Evolutionary conservation across 2,329 filamentous ascomycete species (phyloP).

Genomic region (Ceratocystis variospora): DNA sequence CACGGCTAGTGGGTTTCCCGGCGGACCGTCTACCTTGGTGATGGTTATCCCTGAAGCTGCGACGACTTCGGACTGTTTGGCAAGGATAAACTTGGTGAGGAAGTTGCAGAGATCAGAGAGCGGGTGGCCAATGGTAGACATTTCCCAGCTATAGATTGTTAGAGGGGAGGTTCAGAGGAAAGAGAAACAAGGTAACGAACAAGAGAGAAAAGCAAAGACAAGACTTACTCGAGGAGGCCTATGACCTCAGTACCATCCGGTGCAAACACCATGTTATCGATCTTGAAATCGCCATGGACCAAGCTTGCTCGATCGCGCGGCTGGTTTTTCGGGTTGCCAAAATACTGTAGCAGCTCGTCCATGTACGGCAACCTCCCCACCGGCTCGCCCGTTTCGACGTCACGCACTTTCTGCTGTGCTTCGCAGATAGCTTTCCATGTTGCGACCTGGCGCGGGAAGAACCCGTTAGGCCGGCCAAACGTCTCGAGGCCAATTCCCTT

Average conservation of each 20-base stretch:
- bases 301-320: conserved; percentile 65
- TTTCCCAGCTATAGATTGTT: conserved; percentile 60
- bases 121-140: conserved; percentile 95
- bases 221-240: conserved; percentile 67
- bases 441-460: conserved; percentile 73
- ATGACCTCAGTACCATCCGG: conserved; percentile 77
- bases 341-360: conserved; percentile 65
- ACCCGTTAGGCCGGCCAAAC: conserved; percentile 62
- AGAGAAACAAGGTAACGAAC: not conserved
- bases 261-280: conserved; percentile 81
- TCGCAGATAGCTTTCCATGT: conserved; percentile 70
- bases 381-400: conserved; percentile 59
- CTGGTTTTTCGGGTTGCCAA: conserved; percentile 52
- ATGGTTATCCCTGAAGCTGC: conserved; percentile 22
- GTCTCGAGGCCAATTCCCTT: conserved; percentile 50
- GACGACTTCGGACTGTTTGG: conserved; percentile 22
- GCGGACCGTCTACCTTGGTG: conserved; percentile 22
- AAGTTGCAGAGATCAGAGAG: conserved; percentile 83
- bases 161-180: not conserved
- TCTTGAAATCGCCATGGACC: conserved; percentile 95
- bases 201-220: conserved; percentile 23
- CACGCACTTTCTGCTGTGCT: conserved; percentile 60
- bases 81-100: conserved; percentile 31
- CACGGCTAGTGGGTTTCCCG: conserved; percentile 13
- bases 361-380: conserved; percentile 80